These are phyloP conservation scores for Cephaloascus fragrans DNA, from an alignment of 805 yeast species.

Conservation along the genomic window DNA sequence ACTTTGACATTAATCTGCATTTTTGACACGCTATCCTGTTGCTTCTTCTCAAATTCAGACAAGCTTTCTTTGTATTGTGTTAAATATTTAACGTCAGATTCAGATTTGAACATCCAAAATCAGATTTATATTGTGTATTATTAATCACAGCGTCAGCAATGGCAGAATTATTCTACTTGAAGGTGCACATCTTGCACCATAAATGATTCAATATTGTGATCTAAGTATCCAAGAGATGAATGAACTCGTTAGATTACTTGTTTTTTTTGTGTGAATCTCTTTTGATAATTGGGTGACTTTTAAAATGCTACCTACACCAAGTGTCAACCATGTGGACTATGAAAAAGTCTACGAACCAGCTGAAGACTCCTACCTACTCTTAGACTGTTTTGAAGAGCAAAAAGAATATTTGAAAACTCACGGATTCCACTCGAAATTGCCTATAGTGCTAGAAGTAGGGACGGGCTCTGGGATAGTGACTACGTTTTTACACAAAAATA, in stretches of 20 bases:
- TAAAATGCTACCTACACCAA: conserved; percentile 76
- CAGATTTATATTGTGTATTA: no score
- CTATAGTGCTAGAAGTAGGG: conserved; percentile 76
- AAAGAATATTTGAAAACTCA: conserved; percentile 16
- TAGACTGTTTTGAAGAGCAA: conserved; percentile 72
- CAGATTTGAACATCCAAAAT: no score
- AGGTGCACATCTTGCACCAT: no score
- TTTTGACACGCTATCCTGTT: conserved; percentile 1
- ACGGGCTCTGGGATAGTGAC: conserved; percentile 88
- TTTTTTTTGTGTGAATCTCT: no score
- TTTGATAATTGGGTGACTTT: not conserved
- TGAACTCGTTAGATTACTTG: no score
- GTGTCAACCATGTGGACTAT: conserved; percentile 41
- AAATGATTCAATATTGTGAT: no score
- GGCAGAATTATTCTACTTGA: no score
- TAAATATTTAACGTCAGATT: no score
- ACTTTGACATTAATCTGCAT: conserved; percentile 65
- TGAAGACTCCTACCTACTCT: conserved; percentile 79
- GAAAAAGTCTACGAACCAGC: conserved; percentile 89
- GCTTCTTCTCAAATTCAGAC: no score
- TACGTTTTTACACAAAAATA: conserved; percentile 56
- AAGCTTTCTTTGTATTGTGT: no score
- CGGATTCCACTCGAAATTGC: conserved; percentile 18
- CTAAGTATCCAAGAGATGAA: no score
- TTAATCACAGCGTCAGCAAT: no score